Conservation (phyloP, 1,139 yeast genomes). For the Pneumocystis oryctolagi region DNA sequence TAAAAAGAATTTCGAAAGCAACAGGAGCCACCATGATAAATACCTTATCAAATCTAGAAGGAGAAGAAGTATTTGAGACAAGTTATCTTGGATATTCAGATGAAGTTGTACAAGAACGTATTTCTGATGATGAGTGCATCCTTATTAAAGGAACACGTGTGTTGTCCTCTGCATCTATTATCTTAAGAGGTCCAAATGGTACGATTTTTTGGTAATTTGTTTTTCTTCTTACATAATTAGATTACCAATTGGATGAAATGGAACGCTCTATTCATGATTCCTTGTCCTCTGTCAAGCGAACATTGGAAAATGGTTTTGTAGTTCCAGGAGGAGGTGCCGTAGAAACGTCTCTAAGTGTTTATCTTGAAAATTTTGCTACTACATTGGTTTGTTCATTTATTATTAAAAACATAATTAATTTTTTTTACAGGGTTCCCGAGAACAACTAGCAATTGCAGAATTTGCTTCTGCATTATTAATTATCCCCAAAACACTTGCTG, state of each 20-base stretch:
- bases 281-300: slow-evolving; percentile 84
- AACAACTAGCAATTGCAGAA: slow-evolving; percentile 95
- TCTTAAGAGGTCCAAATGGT: slow-evolving; percentile 86
- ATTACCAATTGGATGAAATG: slow-evolving; percentile 94
- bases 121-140: slow-evolving; percentile 95
- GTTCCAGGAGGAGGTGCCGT: slow-evolving; percentile 99
- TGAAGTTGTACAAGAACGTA: slow-evolving; percentile 78
- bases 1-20: slow-evolving; percentile 92
- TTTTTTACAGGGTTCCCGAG: slow-evolving; percentile 64
- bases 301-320: slow-evolving; percentile 83
- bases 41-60: slow-evolving; percentile 85
- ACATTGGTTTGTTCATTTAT: slow-evolving; percentile 31
- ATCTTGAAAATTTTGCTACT: slow-evolving; percentile 91
- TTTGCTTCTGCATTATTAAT: slow-evolving; percentile 80
- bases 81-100: slow-evolving; percentile 81
- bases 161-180: slow-evolving; percentile 81
- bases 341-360: slow-evolving; percentile 87
- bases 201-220: background rate
- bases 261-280: slow-evolving; percentile 94
- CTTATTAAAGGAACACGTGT: slow-evolving; percentile 86
- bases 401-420: background rate
- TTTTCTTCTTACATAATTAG: slow-evolving; percentile 1
- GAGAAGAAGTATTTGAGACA: slow-evolving; percentile 90
- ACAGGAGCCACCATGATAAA: slow-evolving; percentile 89
- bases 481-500: slow-evolving; percentile 93